phyloP scores from a whole-genome alignment of 176 grass and related monocot genomes.

The Calamus simplicifolius region DNA sequence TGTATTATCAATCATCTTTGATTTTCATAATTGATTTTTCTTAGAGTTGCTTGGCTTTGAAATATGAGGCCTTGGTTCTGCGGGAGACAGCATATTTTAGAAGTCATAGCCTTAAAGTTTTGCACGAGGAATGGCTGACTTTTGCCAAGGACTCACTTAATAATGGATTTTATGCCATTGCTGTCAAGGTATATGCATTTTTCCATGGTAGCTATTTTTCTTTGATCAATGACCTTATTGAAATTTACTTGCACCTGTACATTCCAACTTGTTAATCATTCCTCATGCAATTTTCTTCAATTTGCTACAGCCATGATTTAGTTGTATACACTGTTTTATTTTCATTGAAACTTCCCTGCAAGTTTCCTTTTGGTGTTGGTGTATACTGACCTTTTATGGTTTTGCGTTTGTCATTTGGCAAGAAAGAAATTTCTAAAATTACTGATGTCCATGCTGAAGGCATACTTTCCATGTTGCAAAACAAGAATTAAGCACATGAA shows the following conservation, averaged over 20 bases:
- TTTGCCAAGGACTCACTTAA: conserved; percentile 74
- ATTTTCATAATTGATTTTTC: neutral
- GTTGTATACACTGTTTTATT: no score
- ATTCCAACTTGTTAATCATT: neutral
- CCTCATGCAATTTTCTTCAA: neutral
- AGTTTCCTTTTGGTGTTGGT: no score
- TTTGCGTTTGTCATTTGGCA: no score
- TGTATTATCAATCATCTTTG: neutral
- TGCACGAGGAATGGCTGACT: conserved; percentile 56
- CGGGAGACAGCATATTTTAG: conserved; percentile 31
- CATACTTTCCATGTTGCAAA: no score
- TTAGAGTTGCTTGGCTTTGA: conserved; percentile 70
- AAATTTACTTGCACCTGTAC: neutral
- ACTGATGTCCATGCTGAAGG: no score
- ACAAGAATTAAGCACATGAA: no score
- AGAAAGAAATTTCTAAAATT: no score
- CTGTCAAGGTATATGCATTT: conserved; percentile 39
- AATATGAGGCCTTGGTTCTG: conserved; percentile 62
- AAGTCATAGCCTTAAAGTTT: conserved; percentile 32
- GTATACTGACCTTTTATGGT: no score
- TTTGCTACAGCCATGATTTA: no score
- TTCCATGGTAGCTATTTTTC: neutral
- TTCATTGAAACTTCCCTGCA: no score
- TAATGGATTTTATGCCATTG: conserved; percentile 72
- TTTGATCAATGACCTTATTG: neutral